Evolutionary conservation across 2,329 filamentous ascomycete species (phyloP).

Genomic region (Fusarium nodosum): DNA sequence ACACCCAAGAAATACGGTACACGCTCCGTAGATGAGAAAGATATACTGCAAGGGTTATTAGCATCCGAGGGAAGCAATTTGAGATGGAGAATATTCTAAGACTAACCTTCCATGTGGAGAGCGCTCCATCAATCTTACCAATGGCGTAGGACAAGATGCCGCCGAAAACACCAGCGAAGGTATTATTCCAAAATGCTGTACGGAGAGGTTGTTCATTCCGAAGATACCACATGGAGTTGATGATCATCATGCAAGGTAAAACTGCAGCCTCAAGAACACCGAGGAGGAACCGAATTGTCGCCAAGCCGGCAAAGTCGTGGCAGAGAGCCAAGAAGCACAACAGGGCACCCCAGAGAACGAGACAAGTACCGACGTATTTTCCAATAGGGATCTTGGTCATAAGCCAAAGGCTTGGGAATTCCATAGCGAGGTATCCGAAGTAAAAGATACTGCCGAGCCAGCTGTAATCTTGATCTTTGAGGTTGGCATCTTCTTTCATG

Average conservation of each 20-base stretch:
- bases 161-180: constrained; percentile 52
- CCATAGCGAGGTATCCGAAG: constrained; percentile 63
- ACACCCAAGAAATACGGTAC: neutral
- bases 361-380: constrained; percentile 41
- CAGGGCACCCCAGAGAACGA: constrained; percentile 39
- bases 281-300: constrained; percentile 50
- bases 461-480: constrained; percentile 66
- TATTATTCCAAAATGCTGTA: constrained; percentile 53
- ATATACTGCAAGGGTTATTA: constrained; percentile 20
- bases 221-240: constrained; percentile 54
- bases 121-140: constrained; percentile 46
- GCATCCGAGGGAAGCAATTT: neutral
- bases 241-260: constrained; percentile 48
- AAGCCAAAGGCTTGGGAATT: constrained; percentile 58
- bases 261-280: constrained; percentile 51
- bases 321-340: constrained; percentile 48
- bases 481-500: constrained; percentile 43
- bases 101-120: constrained; percentile 43
- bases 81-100: rapidly evolving
- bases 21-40: constrained; percentile 47
- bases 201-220: constrained; percentile 51
- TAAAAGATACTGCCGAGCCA: constrained; percentile 69
- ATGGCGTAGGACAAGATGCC: constrained; percentile 52
- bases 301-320: constrained; percentile 45
- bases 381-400: constrained; percentile 40